Conservation (phyloP, 169 alveolate genomes). For the Plasmodium vivax region DNA sequence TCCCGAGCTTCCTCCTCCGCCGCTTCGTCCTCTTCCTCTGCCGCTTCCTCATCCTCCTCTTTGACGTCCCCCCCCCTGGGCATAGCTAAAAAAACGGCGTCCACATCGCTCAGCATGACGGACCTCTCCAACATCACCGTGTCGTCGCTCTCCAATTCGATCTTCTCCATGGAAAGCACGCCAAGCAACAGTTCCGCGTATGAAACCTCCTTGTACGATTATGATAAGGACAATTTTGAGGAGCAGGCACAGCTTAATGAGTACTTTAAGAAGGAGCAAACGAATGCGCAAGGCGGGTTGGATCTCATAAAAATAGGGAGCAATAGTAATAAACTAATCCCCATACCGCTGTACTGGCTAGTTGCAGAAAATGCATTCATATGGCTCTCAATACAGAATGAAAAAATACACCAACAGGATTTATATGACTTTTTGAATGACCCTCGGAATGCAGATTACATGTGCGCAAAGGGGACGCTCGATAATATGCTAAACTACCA, state of each 20-base stretch:
- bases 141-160: slow-evolving; percentile 43
- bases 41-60: not conserved
- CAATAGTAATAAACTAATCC: slow-evolving; percentile 61
- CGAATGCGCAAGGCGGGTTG: not conserved
- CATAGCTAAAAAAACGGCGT: not conserved
- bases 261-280: slow-evolving; percentile 51
- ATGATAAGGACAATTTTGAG: slow-evolving; percentile 44
- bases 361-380: slow-evolving; percentile 71
- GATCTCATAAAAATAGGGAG: slow-evolving; percentile 48
- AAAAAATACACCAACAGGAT: slow-evolving; percentile 41
- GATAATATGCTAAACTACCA: slow-evolving; percentile 68
- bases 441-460: slow-evolving; percentile 48
- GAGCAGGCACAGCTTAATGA: slow-evolving; percentile 62
- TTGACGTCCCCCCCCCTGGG: not conserved
- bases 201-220: slow-evolving; percentile 52
- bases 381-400: slow-evolving; percentile 67
- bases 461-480: slow-evolving; percentile 50
- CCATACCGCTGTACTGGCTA: slow-evolving; percentile 68
- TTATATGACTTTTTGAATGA: slow-evolving; percentile 48
- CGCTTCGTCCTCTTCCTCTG: not conserved
- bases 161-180: slow-evolving; percentile 26
- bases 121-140: slow-evolving; percentile 39
- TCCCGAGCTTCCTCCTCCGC: not conserved
- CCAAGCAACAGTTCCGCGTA: slow-evolving; percentile 28
- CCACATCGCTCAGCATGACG: not conserved